Evolutionary conservation across 139 green algal genomes (phyloP).

Genomic region (Picochlorum sp.): DNA sequence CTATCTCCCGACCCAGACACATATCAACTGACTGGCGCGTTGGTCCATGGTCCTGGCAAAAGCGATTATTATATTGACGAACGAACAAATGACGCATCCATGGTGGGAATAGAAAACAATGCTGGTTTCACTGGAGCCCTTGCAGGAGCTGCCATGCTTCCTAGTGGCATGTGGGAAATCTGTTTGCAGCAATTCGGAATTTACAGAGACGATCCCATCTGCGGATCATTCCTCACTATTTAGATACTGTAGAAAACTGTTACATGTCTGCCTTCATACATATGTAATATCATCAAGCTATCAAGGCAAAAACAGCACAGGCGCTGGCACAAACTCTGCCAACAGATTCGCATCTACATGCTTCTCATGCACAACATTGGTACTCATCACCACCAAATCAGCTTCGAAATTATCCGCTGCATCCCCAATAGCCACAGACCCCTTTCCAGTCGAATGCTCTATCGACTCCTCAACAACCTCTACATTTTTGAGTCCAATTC

Average conservation of each 20-base stretch:
- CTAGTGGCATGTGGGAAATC: slow-evolving; percentile 21
- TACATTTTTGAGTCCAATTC: background rate
- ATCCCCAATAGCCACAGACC: slow-evolving; percentile 27
- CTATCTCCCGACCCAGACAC: slow-evolving; percentile 42
- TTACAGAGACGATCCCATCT: slow-evolving; percentile 19
- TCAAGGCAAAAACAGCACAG: slow-evolving; percentile 19
- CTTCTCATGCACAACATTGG: slow-evolving; percentile 63
- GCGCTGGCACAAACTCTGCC: slow-evolving; percentile 60
- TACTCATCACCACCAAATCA: slow-evolving; percentile 60
- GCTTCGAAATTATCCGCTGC: slow-evolving; percentile 49
- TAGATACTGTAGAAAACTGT: background rate
- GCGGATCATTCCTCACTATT: slow-evolving; percentile 19
- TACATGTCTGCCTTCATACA: background rate
- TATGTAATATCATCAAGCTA: background rate
- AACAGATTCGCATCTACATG: slow-evolving; percentile 74
- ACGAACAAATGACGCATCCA: slow-evolving; percentile 22
- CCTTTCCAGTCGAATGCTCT: slow-evolving; percentile 14
- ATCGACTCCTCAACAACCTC: slow-evolving; percentile 22
- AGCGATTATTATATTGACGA: slow-evolving; percentile 40
- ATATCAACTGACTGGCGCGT: slow-evolving; percentile 46
- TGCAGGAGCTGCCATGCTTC: slow-evolving; percentile 17
- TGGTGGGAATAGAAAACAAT: slow-evolving; percentile 42
- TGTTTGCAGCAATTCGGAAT: slow-evolving; percentile 33
- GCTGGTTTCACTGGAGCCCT: slow-evolving; percentile 32
- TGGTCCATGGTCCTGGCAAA: slow-evolving; percentile 43